phyloP scores from a whole-genome alignment of 305 asterid genomes.

The Fraxinus platypoda region DNA sequence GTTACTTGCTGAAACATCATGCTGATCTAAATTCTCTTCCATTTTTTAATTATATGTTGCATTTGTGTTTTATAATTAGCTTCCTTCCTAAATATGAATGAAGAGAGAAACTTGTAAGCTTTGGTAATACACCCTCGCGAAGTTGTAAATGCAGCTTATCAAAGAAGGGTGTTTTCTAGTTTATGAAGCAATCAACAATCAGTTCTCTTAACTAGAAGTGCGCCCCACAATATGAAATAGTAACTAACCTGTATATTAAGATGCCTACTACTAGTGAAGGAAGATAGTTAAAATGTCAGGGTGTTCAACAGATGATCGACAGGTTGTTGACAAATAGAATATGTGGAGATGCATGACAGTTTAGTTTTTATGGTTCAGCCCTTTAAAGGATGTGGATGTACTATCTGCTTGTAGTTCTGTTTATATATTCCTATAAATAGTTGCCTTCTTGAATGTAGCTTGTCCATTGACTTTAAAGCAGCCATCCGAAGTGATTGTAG shows the following conservation, averaged over 20 bases:
- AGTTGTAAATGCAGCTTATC: neutral
- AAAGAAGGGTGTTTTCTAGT: neutral
- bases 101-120: neutral
- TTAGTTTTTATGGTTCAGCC: neutral
- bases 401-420: neutral
- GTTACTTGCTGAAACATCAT: neutral
- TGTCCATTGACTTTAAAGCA: constrained; percentile 84
- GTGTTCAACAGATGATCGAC: neutral
- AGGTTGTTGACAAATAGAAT: neutral
- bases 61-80: neutral
- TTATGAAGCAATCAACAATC: neutral
- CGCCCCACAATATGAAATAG: neutral
- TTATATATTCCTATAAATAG: constrained; percentile 4
- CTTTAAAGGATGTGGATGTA: neutral
- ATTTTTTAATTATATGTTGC: neutral
- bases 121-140: neutral
- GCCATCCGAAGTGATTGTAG: constrained; percentile 73
- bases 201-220: neutral
- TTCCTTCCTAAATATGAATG: neutral
- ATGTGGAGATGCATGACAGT: neutral
- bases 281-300: neutral
- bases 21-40: neutral
- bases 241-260: neutral
- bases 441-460: constrained; percentile 48
- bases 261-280: neutral